Evolutionary conservation across 306 rosid genomes (phyloP).

Genomic region (Trifolium subterraneum): DNA sequence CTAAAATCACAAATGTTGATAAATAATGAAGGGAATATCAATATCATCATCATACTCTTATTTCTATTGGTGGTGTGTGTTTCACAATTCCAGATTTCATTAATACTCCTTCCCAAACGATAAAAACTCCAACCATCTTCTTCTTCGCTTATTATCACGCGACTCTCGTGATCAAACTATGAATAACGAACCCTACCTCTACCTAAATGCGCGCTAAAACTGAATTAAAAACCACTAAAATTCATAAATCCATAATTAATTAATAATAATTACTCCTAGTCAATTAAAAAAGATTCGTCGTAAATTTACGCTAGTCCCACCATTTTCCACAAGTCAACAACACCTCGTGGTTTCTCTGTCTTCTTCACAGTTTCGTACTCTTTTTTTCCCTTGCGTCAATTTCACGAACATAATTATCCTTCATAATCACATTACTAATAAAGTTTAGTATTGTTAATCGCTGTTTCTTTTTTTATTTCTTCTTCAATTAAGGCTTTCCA

Average conservation of each 20-base stretch:
- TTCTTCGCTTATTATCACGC: too few species aligned
- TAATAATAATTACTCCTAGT: not conserved
- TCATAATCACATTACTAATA: constrained; percentile 4
- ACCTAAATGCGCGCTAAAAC: not conserved
- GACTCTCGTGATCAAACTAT: too few species aligned
- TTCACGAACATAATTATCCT: not conserved
- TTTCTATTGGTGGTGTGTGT: too few species aligned
- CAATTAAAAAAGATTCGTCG: not conserved
- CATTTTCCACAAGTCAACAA: constrained; percentile 2
- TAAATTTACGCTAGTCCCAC: constrained; percentile 1
- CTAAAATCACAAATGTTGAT: too few species aligned
- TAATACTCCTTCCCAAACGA: too few species aligned
- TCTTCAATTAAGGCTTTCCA: constrained; percentile 50
- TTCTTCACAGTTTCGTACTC: not conserved
- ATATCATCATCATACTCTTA: too few species aligned
- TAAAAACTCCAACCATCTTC: too few species aligned
- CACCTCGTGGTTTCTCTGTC: not conserved
- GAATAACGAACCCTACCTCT: not conserved
- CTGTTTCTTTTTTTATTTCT: constrained; percentile 46
- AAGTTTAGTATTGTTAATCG: constrained; percentile 56
- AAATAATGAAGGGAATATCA: too few species aligned
- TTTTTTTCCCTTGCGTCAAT: not conserved
- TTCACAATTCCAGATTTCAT: too few species aligned
- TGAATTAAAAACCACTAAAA: not conserved
- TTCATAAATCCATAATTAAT: not conserved